Evolutionary conservation across 352 stramenopile genomes (phyloP), one percentile per base, ranked within the genome.

Genomic region (Phytophthora pluvialis): DNA sequence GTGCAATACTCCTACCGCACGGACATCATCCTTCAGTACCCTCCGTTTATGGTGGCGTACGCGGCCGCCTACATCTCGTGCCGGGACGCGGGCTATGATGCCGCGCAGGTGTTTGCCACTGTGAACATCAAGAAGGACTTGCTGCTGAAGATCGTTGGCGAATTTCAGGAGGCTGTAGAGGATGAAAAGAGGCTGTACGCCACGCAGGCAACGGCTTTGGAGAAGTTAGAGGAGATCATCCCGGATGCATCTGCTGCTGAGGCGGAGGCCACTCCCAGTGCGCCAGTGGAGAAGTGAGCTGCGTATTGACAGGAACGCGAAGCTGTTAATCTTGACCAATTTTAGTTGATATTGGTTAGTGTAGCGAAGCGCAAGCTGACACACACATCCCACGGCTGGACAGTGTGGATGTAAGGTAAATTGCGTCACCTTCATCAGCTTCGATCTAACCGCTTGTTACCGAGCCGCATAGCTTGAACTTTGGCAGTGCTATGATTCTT

Each of bases 41-140:
- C 88, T 32, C 86, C 88, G 21, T 96, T 96, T 65, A 93, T 96
- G 84, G 81, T 96, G n/a, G 88, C 88, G 26, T 92, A 94, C 62
- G 88, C 88, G 0, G 84, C 83, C 1, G 81, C 78, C 1, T 94
- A 91, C 63, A 93, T 96, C 53, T 81, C 86, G 21, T 89, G 84
- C 51, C 63, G 87, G 10, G 85, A 94, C 47, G 79, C 86, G 8
- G 84, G 81, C 28, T 96, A 94, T 62, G 77, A 96, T 64, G 81
- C 83, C 10, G 72, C 73, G 15, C 76, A 92, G 38, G 85, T 95
- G 62, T 94, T 96, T 67, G 55, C 81, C 13, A 75, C 40, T 16
- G 80, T 94, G 18, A 96, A 96, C 60, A 80, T 96, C 50, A 96
- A 94, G 70, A 84, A 82, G 42, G 86, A 94, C 7, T 60, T 90